Evolutionary conservation across 78 protist genomes (phyloP).

Genomic region (Polysphondylium violaceum): DNA sequence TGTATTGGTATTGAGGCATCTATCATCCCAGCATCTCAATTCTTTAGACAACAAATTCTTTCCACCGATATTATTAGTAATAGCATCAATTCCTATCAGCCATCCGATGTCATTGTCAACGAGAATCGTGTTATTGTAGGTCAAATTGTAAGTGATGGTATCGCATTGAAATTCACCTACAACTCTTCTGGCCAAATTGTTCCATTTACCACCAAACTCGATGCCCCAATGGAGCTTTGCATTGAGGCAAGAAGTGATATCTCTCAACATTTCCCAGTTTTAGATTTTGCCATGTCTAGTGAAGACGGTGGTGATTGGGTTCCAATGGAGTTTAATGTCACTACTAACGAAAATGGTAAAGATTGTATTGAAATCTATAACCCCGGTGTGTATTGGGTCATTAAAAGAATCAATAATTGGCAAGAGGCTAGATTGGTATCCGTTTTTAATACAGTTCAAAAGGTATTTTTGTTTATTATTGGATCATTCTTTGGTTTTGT

Average conservation of each 20-base stretch:
- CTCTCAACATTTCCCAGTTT: not conserved
- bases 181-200: not conserved
- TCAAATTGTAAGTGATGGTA: conserved; percentile 3
- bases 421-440: not conserved
- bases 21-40: not conserved
- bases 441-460: not conserved
- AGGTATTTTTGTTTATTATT: not conserved
- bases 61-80: not conserved
- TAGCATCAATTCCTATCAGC: not conserved
- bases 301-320: not conserved
- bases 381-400: not conserved
- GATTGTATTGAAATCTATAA: not conserved
- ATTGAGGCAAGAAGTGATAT: conserved; percentile 1
- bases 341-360: not conserved
- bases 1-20: not conserved
- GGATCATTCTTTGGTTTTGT: not conserved
- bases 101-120: not conserved
- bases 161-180: not conserved
- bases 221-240: not conserved
- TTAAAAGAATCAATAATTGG: not conserved
- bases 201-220: not conserved
- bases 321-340: not conserved
- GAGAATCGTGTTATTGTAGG: conserved; percentile 1
- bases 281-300: not conserved
- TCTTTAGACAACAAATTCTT: not conserved